Evolutionary conservation across 2,329 filamentous ascomycete species (phyloP).

Genomic region (Trichoderma endophyticum): DNA sequence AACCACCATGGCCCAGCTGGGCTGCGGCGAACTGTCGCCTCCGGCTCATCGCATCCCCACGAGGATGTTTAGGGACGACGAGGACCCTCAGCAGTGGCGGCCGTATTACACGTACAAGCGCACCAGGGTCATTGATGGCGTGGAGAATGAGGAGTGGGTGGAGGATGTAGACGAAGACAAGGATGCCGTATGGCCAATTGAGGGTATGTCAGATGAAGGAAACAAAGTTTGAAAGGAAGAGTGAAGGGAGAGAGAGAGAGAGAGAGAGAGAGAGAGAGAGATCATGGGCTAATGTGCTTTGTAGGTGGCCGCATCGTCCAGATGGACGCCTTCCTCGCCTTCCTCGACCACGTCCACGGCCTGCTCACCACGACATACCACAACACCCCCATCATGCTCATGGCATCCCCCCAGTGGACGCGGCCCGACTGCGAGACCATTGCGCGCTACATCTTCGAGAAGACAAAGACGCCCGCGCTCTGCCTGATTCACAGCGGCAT

Average conservation of each 20-base stretch:
- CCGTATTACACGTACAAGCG: slow-evolving; percentile 74
- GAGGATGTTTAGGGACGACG: slow-evolving; percentile 90
- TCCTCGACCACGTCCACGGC: slow-evolving; percentile 88
- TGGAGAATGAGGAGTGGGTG: slow-evolving; percentile 67
- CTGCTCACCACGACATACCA: slow-evolving; percentile 88
- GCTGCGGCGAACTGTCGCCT: slow-evolving; percentile 85
- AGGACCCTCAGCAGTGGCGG: slow-evolving; percentile 65
- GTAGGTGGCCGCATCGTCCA: slow-evolving; percentile 77
- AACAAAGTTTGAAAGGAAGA: neutral
- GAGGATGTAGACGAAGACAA: slow-evolving; percentile 86
- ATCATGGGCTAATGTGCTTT: neutral
- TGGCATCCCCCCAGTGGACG: slow-evolving; percentile 88
- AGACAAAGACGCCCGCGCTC: slow-evolving; percentile 90
- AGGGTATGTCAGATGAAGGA: slow-evolving; percentile 40
- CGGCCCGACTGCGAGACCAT: slow-evolving; percentile 82
- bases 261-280: neutral
- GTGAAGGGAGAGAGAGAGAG: neutral
- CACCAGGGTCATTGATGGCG: slow-evolving; percentile 50
- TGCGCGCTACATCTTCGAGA: slow-evolving; percentile 94
- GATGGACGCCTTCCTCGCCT: slow-evolving; percentile 90
- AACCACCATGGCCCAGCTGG: slow-evolving; percentile 86
- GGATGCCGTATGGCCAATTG: slow-evolving; percentile 84
- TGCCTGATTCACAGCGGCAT: slow-evolving; percentile 86
- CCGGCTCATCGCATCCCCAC: slow-evolving; percentile 83
- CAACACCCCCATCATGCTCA: slow-evolving; percentile 90